Conservation (phyloP, 192 early-diverging fungal genomes). For the Backusella tarrabulga region DNA sequence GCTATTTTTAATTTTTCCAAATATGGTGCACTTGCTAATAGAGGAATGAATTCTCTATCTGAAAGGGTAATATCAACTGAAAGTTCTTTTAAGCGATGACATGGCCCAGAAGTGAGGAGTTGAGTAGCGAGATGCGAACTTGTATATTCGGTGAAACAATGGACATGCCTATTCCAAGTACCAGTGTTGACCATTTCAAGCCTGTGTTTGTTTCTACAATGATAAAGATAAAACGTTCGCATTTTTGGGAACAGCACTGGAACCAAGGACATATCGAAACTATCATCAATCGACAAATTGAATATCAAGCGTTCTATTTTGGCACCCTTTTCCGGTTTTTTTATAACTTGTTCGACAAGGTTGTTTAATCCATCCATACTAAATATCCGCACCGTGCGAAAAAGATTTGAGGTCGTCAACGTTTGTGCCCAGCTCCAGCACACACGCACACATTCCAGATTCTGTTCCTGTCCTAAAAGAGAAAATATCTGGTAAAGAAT, state of each 20-base stretch:
- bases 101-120: not conserved
- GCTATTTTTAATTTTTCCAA: slow-evolving; percentile 9
- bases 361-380: not conserved
- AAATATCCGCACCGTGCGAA: not conserved
- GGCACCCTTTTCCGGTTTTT: not conserved
- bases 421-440: not conserved
- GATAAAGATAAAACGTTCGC: not conserved
- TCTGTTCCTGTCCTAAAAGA: not conserved
- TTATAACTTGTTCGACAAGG: not conserved
- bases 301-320: not conserved
- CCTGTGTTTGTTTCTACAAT: not conserved
- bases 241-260: not conserved
- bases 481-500: not conserved
- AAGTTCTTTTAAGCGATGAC: not conserved
- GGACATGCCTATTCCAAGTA: not conserved
- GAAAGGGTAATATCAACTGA: not conserved
- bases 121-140: not conserved
- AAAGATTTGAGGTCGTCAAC: not conserved
- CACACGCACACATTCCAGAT: not conserved
- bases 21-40: not conserved
- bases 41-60: not conserved
- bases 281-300: not conserved
- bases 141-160: not conserved
- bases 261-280: not conserved
- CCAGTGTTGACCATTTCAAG: not conserved